Evolutionary conservation across 306 rosid species (phyloP), one percentile per base, ranked within the genome.

Genomic region (Ziziphus jujuba): DNA sequence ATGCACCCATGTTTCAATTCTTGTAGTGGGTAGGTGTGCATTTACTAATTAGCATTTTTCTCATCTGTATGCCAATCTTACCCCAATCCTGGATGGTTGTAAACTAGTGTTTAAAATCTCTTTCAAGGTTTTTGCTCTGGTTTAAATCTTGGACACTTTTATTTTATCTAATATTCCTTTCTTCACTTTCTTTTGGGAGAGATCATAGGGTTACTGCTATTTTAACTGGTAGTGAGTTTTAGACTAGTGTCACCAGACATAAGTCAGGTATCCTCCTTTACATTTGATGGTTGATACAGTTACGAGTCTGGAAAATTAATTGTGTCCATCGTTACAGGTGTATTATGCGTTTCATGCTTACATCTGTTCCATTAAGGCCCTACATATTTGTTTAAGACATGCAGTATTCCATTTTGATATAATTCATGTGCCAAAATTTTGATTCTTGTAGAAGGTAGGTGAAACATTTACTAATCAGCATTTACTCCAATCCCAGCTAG

Each of bases 251-350:
- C 50, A 54, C 81, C 87, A 72, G 88, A 69, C 87, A 53, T 74
- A 52, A 86, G 91, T 81, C 89, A 85, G 36, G 88, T 85, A 65
- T 84, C 80, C 33, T 70, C 68, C 59, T 72, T 66, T 38, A 48
- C 31, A 24, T 21, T 48, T 17, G 6, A 74, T 10, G 81, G 77
- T 48, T 61, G 78, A 77, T 80, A 72, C 81, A 23, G 82, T 73
- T 83, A 79, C 82, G 50, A 55, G 72, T 77, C 81, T 80, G 82
- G 77, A 34, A 84, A 58, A 80, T 28, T 5, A 19, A 66, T 55
- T 0, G 72, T 40, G 72, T 76, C 73, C 88, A 62, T 80, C 67
- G 79, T 80, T 84, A 53, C 79, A 74, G 85, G 75, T 36, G 69
- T 61, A 61, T 38, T 9, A 19, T 62, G 62, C 76, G 47, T 56